Percentiles rank a stretch among this genome's conserved stretches.
Evolutionary conservation across 257 asterid species (phyloP).

Genomic region (Lavandula angustifolia): DNA sequence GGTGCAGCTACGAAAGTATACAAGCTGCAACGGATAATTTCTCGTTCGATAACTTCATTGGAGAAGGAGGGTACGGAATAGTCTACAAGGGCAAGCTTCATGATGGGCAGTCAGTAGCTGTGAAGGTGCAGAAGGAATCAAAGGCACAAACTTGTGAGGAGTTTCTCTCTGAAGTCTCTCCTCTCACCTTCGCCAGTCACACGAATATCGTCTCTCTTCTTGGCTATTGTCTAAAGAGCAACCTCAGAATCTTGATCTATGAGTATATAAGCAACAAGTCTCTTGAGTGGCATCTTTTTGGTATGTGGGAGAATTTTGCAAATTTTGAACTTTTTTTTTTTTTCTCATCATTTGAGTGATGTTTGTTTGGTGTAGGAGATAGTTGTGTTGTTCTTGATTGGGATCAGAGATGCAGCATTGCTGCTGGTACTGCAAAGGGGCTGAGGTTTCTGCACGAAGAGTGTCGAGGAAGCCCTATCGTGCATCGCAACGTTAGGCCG

Average conservation of each 20-base stretch:
- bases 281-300: constrained; percentile 72
- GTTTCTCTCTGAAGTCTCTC: constrained; percentile 48
- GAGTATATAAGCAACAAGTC: constrained; percentile 63
- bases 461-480: constrained; percentile 63
- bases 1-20: constrained; percentile 51
- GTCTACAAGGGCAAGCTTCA: constrained; percentile 62
- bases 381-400: constrained; percentile 53
- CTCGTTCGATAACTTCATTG: constrained; percentile 53
- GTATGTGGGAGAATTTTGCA: constrained; percentile 34
- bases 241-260: constrained; percentile 58
- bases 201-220: constrained; percentile 60
- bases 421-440: constrained; percentile 74
- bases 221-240: constrained; percentile 66
- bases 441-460: constrained; percentile 69
- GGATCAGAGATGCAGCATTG: constrained; percentile 62
- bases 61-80: constrained; percentile 64
- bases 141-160: constrained; percentile 48
- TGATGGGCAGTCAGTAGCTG: constrained; percentile 60
- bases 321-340: not conserved
- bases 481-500: constrained; percentile 71
- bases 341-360: not conserved
- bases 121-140: constrained; percentile 62
- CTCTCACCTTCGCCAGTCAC: constrained; percentile 59
- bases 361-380: constrained; percentile 43
- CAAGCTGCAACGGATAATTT: constrained; percentile 60